Percentiles rank a stretch among this genome's conserved stretches.
These are phyloP conservation scores for Mortierella antarctica DNA, from an alignment of 192 early-diverging fungal genomes.

Conservation along the genomic window DNA sequence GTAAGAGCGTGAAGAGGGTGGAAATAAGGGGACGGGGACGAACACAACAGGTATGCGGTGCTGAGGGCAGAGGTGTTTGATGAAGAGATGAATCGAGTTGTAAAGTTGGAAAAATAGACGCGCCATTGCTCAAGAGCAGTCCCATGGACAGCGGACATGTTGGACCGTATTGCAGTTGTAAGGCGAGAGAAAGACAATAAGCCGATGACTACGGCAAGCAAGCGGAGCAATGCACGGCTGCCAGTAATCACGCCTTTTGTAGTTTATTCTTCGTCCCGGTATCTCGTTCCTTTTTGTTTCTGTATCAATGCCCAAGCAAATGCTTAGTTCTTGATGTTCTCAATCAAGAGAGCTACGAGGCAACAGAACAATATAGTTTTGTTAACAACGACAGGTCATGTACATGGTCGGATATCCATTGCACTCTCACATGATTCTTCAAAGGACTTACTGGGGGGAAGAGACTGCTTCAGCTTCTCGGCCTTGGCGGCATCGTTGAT, in stretches of 20 bases:
- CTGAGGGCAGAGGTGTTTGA: no score
- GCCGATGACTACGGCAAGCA: conserved; percentile 2
- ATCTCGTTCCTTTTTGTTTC: conserved; percentile 19
- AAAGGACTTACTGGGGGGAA: conserved; percentile 85
- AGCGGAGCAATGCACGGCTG: background rate
- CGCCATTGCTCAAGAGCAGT: no score
- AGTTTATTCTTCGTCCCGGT: background rate
- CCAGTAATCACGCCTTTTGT: conserved; percentile 26
- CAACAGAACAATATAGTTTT: background rate
- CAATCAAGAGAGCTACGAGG: conserved; percentile 45
- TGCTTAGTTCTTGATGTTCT: conserved; percentile 56
- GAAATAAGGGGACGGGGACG: no score
- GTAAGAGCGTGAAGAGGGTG: no score
- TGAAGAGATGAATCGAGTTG: no score
- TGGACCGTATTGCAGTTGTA: background rate
- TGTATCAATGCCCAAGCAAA: background rate
- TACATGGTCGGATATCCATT: background rate
- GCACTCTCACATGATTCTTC: no score
- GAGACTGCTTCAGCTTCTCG: conserved; percentile 93
- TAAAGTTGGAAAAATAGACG: no score
- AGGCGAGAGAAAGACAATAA: background rate
- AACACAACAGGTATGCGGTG: no score
- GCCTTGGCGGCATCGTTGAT: conserved; percentile 96
- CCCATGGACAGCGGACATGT: no score
- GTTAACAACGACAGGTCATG: background rate